Base-by-base conservation (phyloP, 768 basidiomycete genomes). In the Leccinum obscurum region DNA sequence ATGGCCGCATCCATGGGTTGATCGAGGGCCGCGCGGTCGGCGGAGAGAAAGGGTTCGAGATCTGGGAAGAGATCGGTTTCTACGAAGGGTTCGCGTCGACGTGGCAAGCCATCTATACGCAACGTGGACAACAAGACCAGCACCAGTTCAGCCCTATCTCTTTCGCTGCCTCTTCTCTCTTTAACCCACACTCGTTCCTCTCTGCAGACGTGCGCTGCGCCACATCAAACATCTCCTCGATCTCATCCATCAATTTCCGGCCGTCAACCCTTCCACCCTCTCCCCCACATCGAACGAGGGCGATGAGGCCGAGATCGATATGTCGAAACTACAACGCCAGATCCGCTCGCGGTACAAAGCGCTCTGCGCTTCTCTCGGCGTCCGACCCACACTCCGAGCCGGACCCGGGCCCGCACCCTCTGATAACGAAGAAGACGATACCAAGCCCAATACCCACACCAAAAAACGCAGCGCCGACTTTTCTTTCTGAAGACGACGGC, bases 21-120 rank as follows among this genome's bases (percentile, higher is more conserved):
- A 93, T 94, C 61, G 95, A 99, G 73, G 96, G 96, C 9, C 82
- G 95, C 14, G 89, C 90, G 0, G 81, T 98, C 17, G 96, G 96
- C 2, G 82, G 87, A 57, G 89, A 93, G 66, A 95, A 96, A 66
- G 92, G 92, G 1, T 98, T 88, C 72, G 95, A 96, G 75, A 87
- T 97, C 75, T 98, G 96, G 94, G 95, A 98, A 73, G 96, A 99
- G 73, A 82, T 99, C 11, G 95, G 93, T 2, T 98, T 88, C 68
- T 95, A 96, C 71, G 85, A 95, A 66, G 96, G 95, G 5, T 89
- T 90, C 65, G 93, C 93, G 3, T 62, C 68, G 57, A 83, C 86
- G 57, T 97, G 92, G 92, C 73, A 34, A 34, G 34, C 11, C 34
- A 13, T 34, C 34, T 34, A 34, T 11, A 5, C 34, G 34, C 34